Conservation (phyloP, 805 yeast genomes). For the Metschnikowia gelsemii region DNA sequence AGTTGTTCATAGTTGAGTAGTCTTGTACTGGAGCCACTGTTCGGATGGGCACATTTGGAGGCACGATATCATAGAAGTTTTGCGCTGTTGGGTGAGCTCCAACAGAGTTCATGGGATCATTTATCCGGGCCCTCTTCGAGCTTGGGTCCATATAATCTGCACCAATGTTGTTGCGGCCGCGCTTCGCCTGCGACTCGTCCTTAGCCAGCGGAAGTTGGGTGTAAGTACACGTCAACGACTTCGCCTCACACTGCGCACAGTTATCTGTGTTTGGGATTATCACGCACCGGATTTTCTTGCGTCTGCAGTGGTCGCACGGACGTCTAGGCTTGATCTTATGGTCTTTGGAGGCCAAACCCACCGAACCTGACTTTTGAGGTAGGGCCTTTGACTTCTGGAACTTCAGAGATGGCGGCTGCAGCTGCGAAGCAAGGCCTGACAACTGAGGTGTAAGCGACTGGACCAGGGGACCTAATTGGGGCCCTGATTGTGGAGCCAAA, state of each 20-base stretch:
- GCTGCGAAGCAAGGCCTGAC: not conserved
- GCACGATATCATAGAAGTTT: slow-evolving; percentile 22
- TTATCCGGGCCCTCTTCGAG: too few relatives aligned
- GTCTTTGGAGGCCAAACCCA: not conserved
- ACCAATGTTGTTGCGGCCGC: slow-evolving; percentile 25
- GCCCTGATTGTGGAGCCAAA: slow-evolving; percentile 1
- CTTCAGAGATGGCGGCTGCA: not conserved
- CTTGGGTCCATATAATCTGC: not conserved
- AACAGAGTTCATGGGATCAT: too few relatives aligned
- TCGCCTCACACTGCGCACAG: slow-evolving; percentile 77
- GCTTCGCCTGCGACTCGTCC: slow-evolving; percentile 48
- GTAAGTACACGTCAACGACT: slow-evolving; percentile 72
- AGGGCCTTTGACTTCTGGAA: not conserved
- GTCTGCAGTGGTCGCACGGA: slow-evolving; percentile 85
- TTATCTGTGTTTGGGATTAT: slow-evolving; percentile 58
- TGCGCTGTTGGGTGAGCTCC: not conserved
- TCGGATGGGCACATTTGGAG: slow-evolving; percentile 47
- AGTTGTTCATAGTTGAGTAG: slow-evolving; percentile 60
- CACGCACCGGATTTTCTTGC: slow-evolving; percentile 78
- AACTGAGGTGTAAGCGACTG: not conserved
- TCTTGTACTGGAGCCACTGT: slow-evolving; percentile 64
- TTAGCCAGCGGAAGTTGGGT: slow-evolving; percentile 23
- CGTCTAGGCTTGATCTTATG: slow-evolving; percentile 27
- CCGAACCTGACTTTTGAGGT: too few relatives aligned
- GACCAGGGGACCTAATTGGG: too few relatives aligned